phyloP scores from a whole-genome alignment of 805 yeast species.

The Ogataea sp. region DNA sequence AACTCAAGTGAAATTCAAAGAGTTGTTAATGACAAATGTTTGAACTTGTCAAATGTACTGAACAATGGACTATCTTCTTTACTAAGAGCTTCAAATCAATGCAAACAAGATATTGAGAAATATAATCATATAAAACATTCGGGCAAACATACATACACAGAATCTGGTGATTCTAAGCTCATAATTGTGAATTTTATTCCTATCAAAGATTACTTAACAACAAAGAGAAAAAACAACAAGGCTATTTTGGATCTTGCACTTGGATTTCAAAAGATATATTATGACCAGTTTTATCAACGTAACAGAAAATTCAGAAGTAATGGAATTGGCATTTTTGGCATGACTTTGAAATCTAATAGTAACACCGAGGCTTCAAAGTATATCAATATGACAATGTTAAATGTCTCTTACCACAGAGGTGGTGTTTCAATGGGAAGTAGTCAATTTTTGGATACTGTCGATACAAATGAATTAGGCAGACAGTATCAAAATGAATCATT shows the following conservation, averaged over 20 bases:
- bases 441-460: background rate
- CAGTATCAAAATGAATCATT: background rate
- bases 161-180: conserved; percentile 22
- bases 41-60: conserved; percentile 17
- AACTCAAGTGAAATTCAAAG: conserved; percentile 19
- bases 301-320: background rate
- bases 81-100: conserved; percentile 20
- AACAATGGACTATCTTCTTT: conserved; percentile 22
- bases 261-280: conserved; percentile 12
- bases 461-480: background rate
- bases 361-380: conserved; percentile 1
- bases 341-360: background rate
- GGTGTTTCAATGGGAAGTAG: conserved; percentile 6
- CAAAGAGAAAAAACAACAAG: conserved; percentile 14
- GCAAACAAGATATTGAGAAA: conserved; percentile 15
- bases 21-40: conserved; percentile 17
- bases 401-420: conserved; percentile 15
- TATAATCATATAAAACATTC: conserved; percentile 10
- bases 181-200: conserved; percentile 23
- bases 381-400: conserved; percentile 20
- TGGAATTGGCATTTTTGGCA: background rate
- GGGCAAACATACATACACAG: background rate
- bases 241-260: conserved; percentile 13
- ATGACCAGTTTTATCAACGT: conserved; percentile 13
- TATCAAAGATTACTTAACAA: background rate